These are phyloP conservation scores for Pestalotiopsis sp. DNA, from an alignment of 2,329 filamentous ascomycete genomes.

Conservation along the genomic window DNA sequence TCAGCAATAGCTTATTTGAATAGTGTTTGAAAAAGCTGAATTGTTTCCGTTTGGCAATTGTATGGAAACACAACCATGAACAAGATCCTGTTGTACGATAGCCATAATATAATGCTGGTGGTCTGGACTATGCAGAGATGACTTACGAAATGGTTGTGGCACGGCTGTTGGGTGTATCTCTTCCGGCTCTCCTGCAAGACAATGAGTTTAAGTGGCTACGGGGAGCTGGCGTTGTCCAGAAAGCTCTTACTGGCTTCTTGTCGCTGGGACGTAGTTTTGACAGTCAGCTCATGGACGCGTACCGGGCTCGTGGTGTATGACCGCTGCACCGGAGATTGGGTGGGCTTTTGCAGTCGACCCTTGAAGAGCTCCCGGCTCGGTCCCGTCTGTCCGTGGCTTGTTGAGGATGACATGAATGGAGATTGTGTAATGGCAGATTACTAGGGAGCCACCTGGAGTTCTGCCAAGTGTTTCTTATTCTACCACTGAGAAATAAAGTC, in stretches of 20 bases:
- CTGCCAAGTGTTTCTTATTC: too few species aligned
- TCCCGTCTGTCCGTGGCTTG: not conserved
- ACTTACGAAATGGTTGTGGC: slow-evolving; percentile 29
- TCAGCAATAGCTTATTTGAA: not conserved
- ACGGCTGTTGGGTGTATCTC: slow-evolving; percentile 30
- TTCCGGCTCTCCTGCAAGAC: slow-evolving; percentile 22
- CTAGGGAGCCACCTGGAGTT: too few species aligned
- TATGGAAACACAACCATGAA: not conserved
- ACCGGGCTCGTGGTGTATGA: slow-evolving; percentile 14
- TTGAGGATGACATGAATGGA: not conserved
- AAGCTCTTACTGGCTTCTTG: slow-evolving; percentile 8
- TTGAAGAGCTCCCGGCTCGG: slow-evolving; percentile 11
- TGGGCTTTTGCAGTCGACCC: slow-evolving; percentile 10
- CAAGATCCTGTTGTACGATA: not conserved
- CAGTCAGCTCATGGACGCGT: slow-evolving; percentile 2
- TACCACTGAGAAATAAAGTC: too few species aligned
- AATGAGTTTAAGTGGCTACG: not conserved
- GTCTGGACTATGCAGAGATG: not conserved
- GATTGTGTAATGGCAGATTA: too few species aligned
- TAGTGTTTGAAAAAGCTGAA: not conserved
- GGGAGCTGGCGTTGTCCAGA: not conserved
- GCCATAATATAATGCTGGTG: not conserved
- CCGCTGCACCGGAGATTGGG: not conserved
- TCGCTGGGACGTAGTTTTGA: slow-evolving; percentile 10
- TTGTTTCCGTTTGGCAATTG: not conserved